Evolutionary conservation across 257 asterid species (phyloP), one percentile per base, ranked within the genome.

Genomic region (Ocimum tenuiflorum): DNA sequence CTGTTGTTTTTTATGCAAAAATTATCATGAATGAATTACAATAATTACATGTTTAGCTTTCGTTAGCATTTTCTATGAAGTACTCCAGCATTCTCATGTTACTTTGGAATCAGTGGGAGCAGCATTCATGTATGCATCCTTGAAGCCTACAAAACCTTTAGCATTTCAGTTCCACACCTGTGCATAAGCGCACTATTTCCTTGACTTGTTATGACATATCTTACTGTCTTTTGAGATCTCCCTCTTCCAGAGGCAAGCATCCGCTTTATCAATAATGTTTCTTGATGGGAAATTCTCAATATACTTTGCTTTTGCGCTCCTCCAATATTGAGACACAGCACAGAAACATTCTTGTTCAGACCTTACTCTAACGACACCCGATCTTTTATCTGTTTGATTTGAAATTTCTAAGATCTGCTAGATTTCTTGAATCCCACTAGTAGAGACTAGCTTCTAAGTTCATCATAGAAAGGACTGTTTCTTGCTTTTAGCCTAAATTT

Each of bases 31-130:
- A 68, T 65, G 36, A 41, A 27, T 27, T 4, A 27, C 31, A 27
- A 27, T 27, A 27, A 14, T 33, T 59, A 17, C 36, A 14, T 58
- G 63, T 52, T 48, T 23, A 54, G 45, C 60, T 56, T 77, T 67
- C 36, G 50, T 29, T 60, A 57, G 65, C 46, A 41, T 17, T 42
- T 46, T 17, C 57, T 63, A 27, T 42, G 55, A 43, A 63, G 51
- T 42, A 50, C 57, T 67, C 48, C 52, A 42, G 42, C 35, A 47
- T 11, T 36, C 9, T 23, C 36, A 15, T 19, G 3, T 38, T 29
- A 18, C 55, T 27, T 41, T 55, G 57, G 13, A 46, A 63, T 68
- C 4, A 8, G 43, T 22, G 31, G 6, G 45, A 38, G 17, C 55
- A 7, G 18, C 35, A 51, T 66, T 47, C 41, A 35, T 23, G 1